These are phyloP conservation scores for Fusarium neocosmosporiellum DNA, from an alignment of 2,329 filamentous ascomycete species.

Conservation along the genomic window DNA sequence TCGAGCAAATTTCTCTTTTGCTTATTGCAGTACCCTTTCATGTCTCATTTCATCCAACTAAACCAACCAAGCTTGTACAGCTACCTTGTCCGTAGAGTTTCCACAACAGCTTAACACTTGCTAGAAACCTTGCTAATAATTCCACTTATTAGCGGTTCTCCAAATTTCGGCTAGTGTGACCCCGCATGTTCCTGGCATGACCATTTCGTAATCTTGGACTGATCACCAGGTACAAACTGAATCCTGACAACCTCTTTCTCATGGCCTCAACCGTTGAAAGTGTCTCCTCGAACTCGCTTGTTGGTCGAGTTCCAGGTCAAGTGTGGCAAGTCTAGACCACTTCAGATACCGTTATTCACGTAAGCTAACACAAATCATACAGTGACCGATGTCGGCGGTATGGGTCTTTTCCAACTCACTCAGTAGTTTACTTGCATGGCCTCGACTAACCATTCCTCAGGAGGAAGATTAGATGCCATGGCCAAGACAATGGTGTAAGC, in stretches of 20 bases:
- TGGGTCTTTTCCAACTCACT: neutral
- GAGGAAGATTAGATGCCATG: slow-evolving; percentile 25
- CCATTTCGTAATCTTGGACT: slow-evolving; percentile 3
- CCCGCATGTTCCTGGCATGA: slow-evolving; percentile 5
- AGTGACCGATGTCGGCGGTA: slow-evolving; percentile 31
- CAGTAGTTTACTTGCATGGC: neutral
- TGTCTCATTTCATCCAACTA: too few species aligned
- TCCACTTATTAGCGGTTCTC: neutral
- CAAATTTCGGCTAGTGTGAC: slow-evolving; percentile 4
- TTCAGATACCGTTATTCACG: too few species aligned
- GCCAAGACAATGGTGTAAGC: slow-evolving; percentile 11
- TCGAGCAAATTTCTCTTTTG: too few species aligned
- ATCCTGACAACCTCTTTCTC: neutral
- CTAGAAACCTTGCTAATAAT: neutral
- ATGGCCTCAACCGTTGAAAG: neutral
- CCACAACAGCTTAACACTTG: neutral
- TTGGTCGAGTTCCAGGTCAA: slow-evolving; percentile 11
- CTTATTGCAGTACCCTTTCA: too few species aligned
- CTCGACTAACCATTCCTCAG: neutral
- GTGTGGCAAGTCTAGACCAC: slow-evolving; percentile 5
- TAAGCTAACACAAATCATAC: neutral
- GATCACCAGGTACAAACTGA: neutral
- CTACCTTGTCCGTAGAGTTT: neutral
- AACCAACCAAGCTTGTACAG: neutral
- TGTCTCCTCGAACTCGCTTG: neutral